Evolutionary conservation across 73 alveolate species (phyloP).

Genomic region (Paramecium tetraurelia): DNA sequence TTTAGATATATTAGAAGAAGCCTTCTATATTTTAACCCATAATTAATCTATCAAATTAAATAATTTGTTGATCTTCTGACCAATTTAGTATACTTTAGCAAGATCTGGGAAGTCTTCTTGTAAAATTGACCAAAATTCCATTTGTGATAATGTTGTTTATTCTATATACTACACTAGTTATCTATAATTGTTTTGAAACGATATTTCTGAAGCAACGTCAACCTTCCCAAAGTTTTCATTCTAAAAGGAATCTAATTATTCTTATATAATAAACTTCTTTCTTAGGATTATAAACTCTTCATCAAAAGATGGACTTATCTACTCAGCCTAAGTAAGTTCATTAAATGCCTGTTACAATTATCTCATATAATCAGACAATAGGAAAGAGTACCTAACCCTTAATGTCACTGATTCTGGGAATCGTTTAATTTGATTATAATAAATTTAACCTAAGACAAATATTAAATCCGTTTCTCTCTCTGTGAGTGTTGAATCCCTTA

Average conservation of each 20-base stretch:
- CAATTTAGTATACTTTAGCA: neutral
- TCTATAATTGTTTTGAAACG: neutral
- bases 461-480: neutral
- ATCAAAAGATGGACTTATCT: conserved; percentile 48
- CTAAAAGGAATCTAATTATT: neutral
- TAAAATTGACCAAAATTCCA: conserved; percentile 29
- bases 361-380: conserved; percentile 31
- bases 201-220: neutral
- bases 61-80: neutral
- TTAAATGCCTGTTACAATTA: conserved; percentile 14
- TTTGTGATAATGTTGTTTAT: neutral
- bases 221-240: neutral
- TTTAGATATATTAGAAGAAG: conserved; percentile 62
- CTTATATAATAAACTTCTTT: neutral
- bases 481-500: neutral
- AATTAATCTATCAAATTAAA: neutral
- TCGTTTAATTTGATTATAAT: conserved; percentile 22
- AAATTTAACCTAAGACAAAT: conserved; percentile 1
- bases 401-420: conserved; percentile 37
- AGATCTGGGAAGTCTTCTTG: conserved; percentile 23
- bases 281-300: conserved; percentile 41
- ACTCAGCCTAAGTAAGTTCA: conserved; percentile 37
- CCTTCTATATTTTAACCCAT: neutral
- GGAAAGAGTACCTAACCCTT: conserved; percentile 21
- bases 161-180: neutral